These are phyloP conservation scores for Prunus armeniaca DNA, from an alignment of 306 rosid genomes.

Conservation along the genomic window DNA sequence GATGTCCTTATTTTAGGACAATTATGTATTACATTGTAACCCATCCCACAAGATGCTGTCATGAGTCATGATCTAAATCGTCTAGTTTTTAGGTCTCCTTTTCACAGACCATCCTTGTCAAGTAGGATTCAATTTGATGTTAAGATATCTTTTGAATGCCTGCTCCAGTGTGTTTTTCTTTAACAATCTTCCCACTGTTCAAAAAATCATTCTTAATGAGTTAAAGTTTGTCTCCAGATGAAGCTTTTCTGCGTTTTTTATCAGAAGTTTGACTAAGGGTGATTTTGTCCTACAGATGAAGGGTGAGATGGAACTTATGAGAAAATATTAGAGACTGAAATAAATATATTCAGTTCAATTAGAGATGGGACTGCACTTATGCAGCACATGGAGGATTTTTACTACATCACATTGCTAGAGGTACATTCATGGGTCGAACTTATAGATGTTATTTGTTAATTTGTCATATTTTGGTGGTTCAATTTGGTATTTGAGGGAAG, in stretches of 20 bases:
- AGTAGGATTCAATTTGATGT: not conserved
- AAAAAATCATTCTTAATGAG: not conserved
- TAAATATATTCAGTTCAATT: slow-evolving; percentile 80
- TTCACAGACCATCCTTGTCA: not conserved
- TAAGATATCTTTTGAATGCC: not conserved
- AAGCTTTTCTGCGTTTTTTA: slow-evolving; percentile 1
- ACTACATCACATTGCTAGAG: slow-evolving; percentile 85
- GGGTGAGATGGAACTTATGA: slow-evolving; percentile 94
- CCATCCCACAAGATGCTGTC: too few relatives aligned
- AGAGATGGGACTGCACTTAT: slow-evolving; percentile 94
- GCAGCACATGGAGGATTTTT: slow-evolving; percentile 99
- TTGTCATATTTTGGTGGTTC: not conserved
- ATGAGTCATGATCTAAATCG: not conserved
- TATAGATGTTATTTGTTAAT: not conserved
- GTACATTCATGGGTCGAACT: slow-evolving; percentile 30
- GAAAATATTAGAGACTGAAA: slow-evolving; percentile 82
- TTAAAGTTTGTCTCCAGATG: slow-evolving; percentile 6
- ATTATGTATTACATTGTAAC: too few relatives aligned
- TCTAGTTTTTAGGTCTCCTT: not conserved
- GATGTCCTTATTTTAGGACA: not conserved
- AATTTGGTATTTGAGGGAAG: not conserved
- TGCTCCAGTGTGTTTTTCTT: not conserved
- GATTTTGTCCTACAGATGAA: slow-evolving; percentile 57
- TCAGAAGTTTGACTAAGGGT: slow-evolving; percentile 10
- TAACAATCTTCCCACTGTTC: not conserved